These are phyloP conservation scores for Oryza australiensis DNA, from an alignment of 176 grass and related monocot genomes.

Conservation along the genomic window DNA sequence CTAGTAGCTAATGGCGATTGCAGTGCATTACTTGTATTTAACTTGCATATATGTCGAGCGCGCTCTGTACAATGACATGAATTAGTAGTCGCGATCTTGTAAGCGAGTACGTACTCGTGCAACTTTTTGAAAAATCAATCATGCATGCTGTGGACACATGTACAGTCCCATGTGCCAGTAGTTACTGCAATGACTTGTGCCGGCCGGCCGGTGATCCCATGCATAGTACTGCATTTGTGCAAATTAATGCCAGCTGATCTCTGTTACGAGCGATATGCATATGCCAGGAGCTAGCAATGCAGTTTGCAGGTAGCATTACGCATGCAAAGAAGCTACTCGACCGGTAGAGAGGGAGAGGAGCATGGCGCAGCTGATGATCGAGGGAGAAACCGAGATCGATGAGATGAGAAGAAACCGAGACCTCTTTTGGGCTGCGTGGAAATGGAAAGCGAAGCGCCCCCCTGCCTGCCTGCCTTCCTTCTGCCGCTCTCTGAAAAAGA, in stretches of 20 bases:
- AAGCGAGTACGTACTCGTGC: neutral
- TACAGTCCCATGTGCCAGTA: neutral
- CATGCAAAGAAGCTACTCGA: neutral
- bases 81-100: neutral
- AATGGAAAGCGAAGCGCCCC: slow-evolving; percentile 23
- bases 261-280: neutral
- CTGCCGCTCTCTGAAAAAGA: slow-evolving; percentile 43
- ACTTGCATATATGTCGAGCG: neutral
- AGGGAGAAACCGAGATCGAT: neutral
- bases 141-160: neutral
- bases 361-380: neutral
- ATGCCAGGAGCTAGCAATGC: neutral
- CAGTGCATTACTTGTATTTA: neutral
- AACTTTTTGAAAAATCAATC: neutral
- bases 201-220: neutral
- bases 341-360: neutral
- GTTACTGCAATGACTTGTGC: neutral
- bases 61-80: neutral
- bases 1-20: neutral
- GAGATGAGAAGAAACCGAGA: neutral
- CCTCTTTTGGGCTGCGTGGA: neutral
- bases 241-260: neutral
- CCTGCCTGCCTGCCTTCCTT: neutral
- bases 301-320: neutral
- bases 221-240: neutral